Base-by-base conservation (phyloP, 257 asterid species). In the Sherardia arvensis region DNA sequence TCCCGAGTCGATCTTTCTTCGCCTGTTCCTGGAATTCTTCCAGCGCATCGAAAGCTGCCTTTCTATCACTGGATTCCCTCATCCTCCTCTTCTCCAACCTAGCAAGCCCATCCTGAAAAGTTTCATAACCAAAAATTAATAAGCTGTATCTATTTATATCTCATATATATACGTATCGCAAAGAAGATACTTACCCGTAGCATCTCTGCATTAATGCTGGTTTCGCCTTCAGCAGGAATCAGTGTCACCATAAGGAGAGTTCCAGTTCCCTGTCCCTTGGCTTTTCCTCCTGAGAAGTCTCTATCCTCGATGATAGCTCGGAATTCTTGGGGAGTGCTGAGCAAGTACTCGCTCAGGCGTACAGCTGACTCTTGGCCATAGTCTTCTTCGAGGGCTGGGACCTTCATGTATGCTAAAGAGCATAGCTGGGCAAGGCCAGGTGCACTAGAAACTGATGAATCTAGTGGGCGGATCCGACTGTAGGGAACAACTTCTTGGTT, bases 201-300 rank as follows among this genome's bases (percentile, higher is more conserved):
- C 95, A 93, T 73, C 38, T 70, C 36, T 15, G 96, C 93, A 69
- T 93, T 93, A 53, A 90, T 62, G 79, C 96, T 93, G 64, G 49
- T 71, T 47, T 87, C 94, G 53, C 81, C 62, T 65, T 90, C 97
- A 3, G 91, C n/a, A 23, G 83, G 94, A 2, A 80, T 33, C 90
- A 90, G 57, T 30, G 90, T 87, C 4, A 84, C 94, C 91, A 84
- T 54, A 28, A 83, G 78, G 62, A 93, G 33, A 17, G 87, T 76
- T n/a, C 99, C 97, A 10, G 97, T 87, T 68, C 99, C 99, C 79
- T 93, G 96, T 23, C 96, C 99, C 64, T 87, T 93, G n/a, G 80
- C 95, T 79, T 93, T 90, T 30, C 97, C 99, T 4, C 82, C 92
- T 8, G 97, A 87, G 22, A 85, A 63, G 76, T 90, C 96, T 66